phyloP scores from a whole-genome alignment of 768 basidiomycete genomes.

The Amanita muscaria region DNA sequence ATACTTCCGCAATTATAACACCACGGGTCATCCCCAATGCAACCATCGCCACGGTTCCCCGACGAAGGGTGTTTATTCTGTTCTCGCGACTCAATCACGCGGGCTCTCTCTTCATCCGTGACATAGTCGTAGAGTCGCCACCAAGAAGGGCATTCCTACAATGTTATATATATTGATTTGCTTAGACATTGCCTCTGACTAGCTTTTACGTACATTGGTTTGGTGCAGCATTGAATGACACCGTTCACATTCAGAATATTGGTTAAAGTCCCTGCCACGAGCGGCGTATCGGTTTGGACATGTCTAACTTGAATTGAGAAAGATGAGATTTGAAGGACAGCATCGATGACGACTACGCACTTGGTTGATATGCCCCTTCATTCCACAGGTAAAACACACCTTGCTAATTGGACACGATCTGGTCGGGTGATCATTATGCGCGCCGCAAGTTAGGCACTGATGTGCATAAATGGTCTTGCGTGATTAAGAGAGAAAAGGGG shows the following conservation, averaged over 20 bases:
- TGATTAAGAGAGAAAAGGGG: constrained; percentile 1
- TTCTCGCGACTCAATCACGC: constrained; percentile 37
- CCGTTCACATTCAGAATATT: constrained; percentile 51
- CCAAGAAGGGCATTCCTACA: constrained; percentile 73
- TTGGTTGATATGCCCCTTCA: constrained; percentile 73
- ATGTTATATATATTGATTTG: constrained; percentile 47
- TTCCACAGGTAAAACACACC: constrained; percentile 71
- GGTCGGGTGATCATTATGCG: constrained; percentile 69
- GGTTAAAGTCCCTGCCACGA: constrained; percentile 15
- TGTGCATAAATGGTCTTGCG: constrained; percentile 2
- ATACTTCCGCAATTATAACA: constrained; percentile 71
- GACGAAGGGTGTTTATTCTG: constrained; percentile 39
- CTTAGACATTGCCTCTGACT: constrained; percentile 34
- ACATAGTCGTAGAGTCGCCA: constrained; percentile 79
- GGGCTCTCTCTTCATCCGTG: constrained; percentile 39
- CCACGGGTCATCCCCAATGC: constrained; percentile 66
- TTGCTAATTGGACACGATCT: constrained; percentile 75
- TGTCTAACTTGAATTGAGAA: constrained; percentile 31
- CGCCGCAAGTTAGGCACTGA: constrained; percentile 78
- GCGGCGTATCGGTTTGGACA: constrained; percentile 54
- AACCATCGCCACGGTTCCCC: constrained; percentile 72
- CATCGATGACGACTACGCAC: constrained; percentile 27
- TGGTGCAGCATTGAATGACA: constrained; percentile 61
- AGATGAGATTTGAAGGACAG: neutral
- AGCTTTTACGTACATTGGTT: constrained; percentile 42